Percentiles rank a stretch among this genome's conserved stretches.
Evolutionary conservation across 106 monocot genomes (phyloP).

Genomic region (Dendrobium nobile): DNA sequence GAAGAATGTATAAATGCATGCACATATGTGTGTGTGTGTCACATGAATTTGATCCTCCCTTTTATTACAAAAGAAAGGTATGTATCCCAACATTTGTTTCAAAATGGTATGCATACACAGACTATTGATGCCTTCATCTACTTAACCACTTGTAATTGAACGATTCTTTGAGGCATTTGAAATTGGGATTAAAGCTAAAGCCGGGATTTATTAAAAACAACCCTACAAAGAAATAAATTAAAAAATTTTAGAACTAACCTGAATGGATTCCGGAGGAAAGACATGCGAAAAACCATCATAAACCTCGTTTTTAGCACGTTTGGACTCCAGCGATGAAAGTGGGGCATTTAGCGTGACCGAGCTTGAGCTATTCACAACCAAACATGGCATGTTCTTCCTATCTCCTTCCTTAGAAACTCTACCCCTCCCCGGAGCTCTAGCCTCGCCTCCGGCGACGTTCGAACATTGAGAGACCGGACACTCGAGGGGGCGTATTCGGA

Average conservation of each 20-base stretch:
- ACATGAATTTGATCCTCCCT: neutral
- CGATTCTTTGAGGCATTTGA: neutral
- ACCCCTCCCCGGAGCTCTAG: slow-evolving; percentile 6
- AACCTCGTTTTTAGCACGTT: slow-evolving; percentile 60
- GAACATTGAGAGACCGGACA: neutral
- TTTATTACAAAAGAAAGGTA: neutral
- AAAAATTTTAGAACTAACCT: slow-evolving; percentile 33
- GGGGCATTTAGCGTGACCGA: slow-evolving; percentile 66
- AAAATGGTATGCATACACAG: too few species aligned
- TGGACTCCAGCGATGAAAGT: slow-evolving; percentile 29
- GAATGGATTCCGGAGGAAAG: slow-evolving; percentile 57
- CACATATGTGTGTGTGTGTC: too few species aligned
- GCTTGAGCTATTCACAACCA: slow-evolving; percentile 36
- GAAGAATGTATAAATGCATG: too few species aligned
- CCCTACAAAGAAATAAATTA: neutral
- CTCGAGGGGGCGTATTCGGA: slow-evolving; percentile 61
- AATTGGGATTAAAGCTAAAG: neutral
- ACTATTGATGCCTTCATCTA: neutral
- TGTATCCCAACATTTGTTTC: neutral
- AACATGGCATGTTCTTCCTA: slow-evolving; percentile 22
- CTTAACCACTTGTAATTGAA: neutral
- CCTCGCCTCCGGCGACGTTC: slow-evolving; percentile 1
- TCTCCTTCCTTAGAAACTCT: slow-evolving; percentile 8
- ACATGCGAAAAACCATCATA: slow-evolving; percentile 76
- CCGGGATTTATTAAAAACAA: neutral